Percentiles rank a stretch among this genome's conserved stretches.
These are phyloP conservation scores for Microstegium vimineum DNA, from an alignment of 176 grass and related monocot species.

Conservation along the genomic window DNA sequence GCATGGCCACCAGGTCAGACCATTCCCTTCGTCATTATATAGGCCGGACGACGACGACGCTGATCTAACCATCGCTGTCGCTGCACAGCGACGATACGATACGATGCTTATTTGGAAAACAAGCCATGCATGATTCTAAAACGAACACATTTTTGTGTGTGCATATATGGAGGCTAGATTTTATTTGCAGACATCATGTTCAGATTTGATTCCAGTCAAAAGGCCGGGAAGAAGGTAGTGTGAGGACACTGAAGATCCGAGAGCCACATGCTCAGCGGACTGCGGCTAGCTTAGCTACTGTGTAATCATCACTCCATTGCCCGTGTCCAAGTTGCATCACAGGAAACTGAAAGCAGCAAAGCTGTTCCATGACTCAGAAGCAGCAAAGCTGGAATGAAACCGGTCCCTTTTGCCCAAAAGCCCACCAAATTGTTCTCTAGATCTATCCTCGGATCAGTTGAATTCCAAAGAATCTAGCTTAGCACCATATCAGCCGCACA, in stretches of 20 bases:
- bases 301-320: not conserved
- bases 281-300: too few species aligned
- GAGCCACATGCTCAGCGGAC: not conserved
- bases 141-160: not conserved
- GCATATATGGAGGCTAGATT: not conserved
- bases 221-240: not conserved
- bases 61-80: not conserved
- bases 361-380: too few species aligned
- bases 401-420: not conserved
- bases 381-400: not conserved
- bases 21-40: too few species aligned
- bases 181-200: not conserved
- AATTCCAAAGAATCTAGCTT: not conserved
- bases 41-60: not conserved
- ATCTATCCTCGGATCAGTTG: not conserved
- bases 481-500: not conserved
- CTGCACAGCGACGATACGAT: not conserved
- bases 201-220: conserved; percentile 35
- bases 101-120: not conserved
- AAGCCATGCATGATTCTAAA: not conserved
- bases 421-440: not conserved
- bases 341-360: conserved; percentile 12
- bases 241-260: not conserved
- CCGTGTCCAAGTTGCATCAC: conserved; percentile 14
- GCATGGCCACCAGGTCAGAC: too few species aligned